Evolutionary conservation across 2,329 filamentous ascomycete genomes (phyloP), one percentile per base, ranked within the genome.

Genomic region (Ophiostoma ulmi): DNA sequence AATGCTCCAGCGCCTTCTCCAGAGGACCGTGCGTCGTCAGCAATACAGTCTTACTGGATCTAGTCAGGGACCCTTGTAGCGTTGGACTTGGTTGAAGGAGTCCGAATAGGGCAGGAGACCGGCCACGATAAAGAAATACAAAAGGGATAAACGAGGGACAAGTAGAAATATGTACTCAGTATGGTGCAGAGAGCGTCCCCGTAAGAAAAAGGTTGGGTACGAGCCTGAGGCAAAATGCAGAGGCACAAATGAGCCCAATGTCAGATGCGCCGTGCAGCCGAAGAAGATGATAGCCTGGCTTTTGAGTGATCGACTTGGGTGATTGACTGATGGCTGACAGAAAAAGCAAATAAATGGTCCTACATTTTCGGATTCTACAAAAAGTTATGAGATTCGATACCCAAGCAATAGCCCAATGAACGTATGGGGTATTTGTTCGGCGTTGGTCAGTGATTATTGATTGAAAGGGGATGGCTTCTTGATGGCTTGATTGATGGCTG

Each of bases 11-110:
- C 17, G 35, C 35, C 20, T 39, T 39, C 36, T 7, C 36, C 35
- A 69, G 63, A 68, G 41, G 67, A 14, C 70, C 70, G 70, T 71
- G 70, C 70, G 64, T 69, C 39, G 67, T 69, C 70, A 67, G 67
- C 70, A 61, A 69, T 55, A 66, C 52, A 70, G 22, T 52, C 20
- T 41, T 35, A 64, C 61, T 64, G 35, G 61, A 64, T 64, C 14
- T 64, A 64, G 61, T 64, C 61, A 64, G 70, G 70, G 70, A 67
- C 20, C 20, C 20, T n/a, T 14, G n/a, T 68, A 38, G 20, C 36
- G 14, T 22, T 7, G 31, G 31, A 20, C 31, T 20, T 10, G 52
- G 52, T 22, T 58, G 11, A 22, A 55, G n/a, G 48, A 55, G 17
- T n/a, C 17, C 52, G 52, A 64, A 64, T 39, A 64, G 48, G 67